phyloP scores from a whole-genome alignment of 164 flowering plant genomes.

The Malania oleifera region DNA sequence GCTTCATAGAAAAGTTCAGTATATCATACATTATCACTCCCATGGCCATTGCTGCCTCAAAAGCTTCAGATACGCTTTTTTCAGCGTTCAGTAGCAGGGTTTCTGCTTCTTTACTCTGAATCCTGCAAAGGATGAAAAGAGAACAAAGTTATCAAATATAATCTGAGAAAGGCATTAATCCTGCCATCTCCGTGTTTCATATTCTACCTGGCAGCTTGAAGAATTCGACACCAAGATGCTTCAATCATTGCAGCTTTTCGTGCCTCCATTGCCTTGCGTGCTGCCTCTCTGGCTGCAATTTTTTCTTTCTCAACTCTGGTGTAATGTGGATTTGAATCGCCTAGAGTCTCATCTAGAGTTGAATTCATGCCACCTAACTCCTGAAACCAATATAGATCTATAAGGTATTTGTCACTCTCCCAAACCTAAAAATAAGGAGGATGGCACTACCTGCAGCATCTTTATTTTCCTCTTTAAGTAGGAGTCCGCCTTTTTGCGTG shows the following conservation, averaged over 20 bases:
- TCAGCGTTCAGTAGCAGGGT: constrained; percentile 52
- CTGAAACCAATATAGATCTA: constrained; percentile 29
- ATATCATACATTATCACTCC: constrained; percentile 83
- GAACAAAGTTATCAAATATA: not conserved
- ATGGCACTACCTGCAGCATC: constrained; percentile 60
- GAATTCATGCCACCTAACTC: constrained; percentile 84
- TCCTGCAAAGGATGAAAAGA: constrained; percentile 34
- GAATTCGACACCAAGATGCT: constrained; percentile 96
- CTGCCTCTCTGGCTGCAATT: constrained; percentile 87
- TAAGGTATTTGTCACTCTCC: not conserved
- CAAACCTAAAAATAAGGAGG: not conserved
- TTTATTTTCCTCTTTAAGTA: constrained; percentile 78
- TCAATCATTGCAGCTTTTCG: constrained; percentile 93
- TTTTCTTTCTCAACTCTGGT: constrained; percentile 75
- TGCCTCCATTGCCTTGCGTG: constrained; percentile 77
- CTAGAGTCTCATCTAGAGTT: constrained; percentile 86
- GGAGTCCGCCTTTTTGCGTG: constrained; percentile 77
- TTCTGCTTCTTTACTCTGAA: constrained; percentile 78
- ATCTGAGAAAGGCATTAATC: not conserved
- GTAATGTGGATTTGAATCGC: constrained; percentile 86
- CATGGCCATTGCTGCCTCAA: constrained; percentile 67
- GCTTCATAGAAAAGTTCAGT: constrained; percentile 50
- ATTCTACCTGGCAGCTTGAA: constrained; percentile 74
- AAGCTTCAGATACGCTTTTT: constrained; percentile 61
- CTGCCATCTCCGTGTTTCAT: not conserved